Conservation (phyloP, 306 rosid species). For the Cicer pinnatifidum region DNA sequence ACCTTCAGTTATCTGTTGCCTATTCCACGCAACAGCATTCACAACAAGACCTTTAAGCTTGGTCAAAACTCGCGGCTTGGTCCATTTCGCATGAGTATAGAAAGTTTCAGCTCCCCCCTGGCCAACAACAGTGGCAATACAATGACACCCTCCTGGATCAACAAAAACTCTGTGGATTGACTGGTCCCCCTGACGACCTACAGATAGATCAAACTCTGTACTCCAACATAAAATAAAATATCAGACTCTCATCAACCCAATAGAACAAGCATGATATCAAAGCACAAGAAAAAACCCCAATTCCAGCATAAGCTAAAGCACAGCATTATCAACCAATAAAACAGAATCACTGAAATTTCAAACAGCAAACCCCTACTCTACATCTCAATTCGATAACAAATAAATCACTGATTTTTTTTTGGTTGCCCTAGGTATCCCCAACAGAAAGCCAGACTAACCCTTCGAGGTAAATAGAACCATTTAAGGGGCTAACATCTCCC, state of each 20-base stretch:
- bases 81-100: conserved; percentile 92
- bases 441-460: no score
- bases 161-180: conserved; percentile 94
- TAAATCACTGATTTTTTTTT: conserved; percentile 2
- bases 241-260: conserved; percentile 43
- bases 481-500: no score
- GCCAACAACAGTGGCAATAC: conserved; percentile 82
- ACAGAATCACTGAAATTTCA: conserved; percentile 1
- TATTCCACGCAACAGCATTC: conserved; percentile 93
- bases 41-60: conserved; percentile 87
- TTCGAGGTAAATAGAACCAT: no score
- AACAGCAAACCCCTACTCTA: conserved; percentile 29
- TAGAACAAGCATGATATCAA: conserved; percentile 35
- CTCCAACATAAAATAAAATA: conserved; percentile 44
- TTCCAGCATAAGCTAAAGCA: conserved; percentile 36
- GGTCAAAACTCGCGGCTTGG: conserved; percentile 80
- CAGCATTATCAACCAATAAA: conserved; percentile 19
- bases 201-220: conserved; percentile 82
- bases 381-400: conserved; percentile 15
- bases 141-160: conserved; percentile 97
- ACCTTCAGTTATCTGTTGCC: conserved; percentile 95
- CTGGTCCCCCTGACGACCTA: conserved; percentile 89
- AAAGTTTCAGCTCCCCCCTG: conserved; percentile 84
- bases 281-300: conserved; percentile 22
- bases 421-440: no score